These are phyloP conservation scores for Pseudozyma sp. DNA, from an alignment of 1,284 basidiomycete genomes.

Conservation along the genomic window DNA sequence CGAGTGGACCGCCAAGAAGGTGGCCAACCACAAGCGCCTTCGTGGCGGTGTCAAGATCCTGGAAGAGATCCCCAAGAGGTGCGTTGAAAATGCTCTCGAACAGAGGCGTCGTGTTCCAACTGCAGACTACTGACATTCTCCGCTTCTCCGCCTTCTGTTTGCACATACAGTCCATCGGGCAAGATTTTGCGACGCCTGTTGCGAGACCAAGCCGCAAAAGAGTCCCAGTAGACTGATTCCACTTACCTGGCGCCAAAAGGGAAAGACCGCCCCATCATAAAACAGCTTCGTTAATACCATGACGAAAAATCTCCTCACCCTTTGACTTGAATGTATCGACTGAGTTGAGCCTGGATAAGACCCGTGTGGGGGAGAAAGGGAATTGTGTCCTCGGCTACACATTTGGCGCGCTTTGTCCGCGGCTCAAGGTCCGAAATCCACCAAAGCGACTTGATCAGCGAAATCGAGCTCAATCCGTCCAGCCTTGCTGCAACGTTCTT, in stretches of 20 bases:
- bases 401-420: too few relatives aligned
- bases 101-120: not conserved
- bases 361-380: too few relatives aligned
- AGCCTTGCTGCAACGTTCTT: not conserved
- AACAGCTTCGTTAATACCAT: too few relatives aligned
- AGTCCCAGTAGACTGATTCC: conserved; percentile 20
- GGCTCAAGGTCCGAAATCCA: too few relatives aligned
- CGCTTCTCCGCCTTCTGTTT: not conserved
- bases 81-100: not conserved
- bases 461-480: not conserved
- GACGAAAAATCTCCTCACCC: too few relatives aligned
- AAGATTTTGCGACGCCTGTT: conserved; percentile 65
- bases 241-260: too few relatives aligned
- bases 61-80: conserved; percentile 62
- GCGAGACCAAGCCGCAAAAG: conserved; percentile 51
- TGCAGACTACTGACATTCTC: conserved; percentile 7
- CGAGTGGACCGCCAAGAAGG: conserved; percentile 62
- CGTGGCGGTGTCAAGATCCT: conserved; percentile 65
- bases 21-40: conserved; percentile 69
- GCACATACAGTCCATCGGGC: conserved; percentile 49
- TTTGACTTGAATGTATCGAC: too few relatives aligned
- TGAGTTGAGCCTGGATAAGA: too few relatives aligned
- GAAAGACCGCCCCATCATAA: too few relatives aligned
- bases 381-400: too few relatives aligned
- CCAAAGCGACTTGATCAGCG: too few relatives aligned